Evolutionary conservation across 768 basidiomycete genomes (phyloP).

Genomic region (Cubamyces sp.): DNA sequence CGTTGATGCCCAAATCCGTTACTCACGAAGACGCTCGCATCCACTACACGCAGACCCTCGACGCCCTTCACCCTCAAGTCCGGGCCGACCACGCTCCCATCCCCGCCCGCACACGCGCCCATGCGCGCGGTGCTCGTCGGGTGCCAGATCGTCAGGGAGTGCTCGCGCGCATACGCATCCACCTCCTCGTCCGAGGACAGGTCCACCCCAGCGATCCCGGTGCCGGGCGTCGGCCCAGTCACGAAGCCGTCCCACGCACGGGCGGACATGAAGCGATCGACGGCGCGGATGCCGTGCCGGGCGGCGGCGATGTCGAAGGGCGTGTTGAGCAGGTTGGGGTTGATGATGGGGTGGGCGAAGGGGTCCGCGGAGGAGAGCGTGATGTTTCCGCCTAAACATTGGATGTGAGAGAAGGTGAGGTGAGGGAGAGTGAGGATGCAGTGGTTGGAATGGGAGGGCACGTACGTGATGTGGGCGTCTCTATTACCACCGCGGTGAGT

Average conservation of each 20-base stretch:
- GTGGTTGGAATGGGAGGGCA: neutral
- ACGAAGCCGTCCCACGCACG: slow-evolving; percentile 7
- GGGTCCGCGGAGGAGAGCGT: slow-evolving; percentile 31
- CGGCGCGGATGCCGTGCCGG: slow-evolving; percentile 22
- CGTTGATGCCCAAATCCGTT: no score
- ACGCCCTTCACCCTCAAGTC: slow-evolving; percentile 47
- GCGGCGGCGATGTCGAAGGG: slow-evolving; percentile 36
- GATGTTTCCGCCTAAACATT: slow-evolving; percentile 30
- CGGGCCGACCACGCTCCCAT: slow-evolving; percentile 46
- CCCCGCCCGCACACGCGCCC: slow-evolving; percentile 35
- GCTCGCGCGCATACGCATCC: slow-evolving; percentile 25
- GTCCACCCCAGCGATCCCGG: neutral
- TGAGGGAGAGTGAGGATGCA: neutral
- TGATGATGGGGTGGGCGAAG: slow-evolving; percentile 33
- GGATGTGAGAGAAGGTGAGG: no score
- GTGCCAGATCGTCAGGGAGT: slow-evolving; percentile 29
- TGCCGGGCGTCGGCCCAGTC: neutral
- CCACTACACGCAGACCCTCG: slow-evolving; percentile 42
- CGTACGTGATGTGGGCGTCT: slow-evolving; percentile 31
- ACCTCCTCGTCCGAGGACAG: slow-evolving; percentile 21
- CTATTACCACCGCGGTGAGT: slow-evolving; percentile 16
- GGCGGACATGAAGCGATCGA: slow-evolving; percentile 10
- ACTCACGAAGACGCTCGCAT: slow-evolving; percentile 26
- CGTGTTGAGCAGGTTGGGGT: slow-evolving; percentile 31
- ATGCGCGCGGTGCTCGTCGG: slow-evolving; percentile 44